These are phyloP conservation scores for Coccomyxa sp. DNA, from an alignment of 139 green algal species.

Conservation along the genomic window DNA sequence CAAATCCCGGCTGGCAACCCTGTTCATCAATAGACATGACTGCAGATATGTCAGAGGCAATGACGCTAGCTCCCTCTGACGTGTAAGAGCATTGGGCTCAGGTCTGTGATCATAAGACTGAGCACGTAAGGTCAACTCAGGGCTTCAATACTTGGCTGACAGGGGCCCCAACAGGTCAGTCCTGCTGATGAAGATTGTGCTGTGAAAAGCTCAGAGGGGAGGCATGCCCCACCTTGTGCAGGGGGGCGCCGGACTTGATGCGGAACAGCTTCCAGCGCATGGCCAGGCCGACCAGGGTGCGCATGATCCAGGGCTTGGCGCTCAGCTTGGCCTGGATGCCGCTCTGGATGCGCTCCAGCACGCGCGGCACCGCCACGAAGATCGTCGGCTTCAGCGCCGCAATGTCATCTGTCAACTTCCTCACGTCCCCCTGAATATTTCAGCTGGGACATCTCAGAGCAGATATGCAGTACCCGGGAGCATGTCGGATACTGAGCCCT, in stretches of 20 bases:
- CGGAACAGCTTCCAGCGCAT: conserved; percentile 67
- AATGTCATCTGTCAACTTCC: conserved; percentile 70
- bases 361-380: conserved; percentile 67
- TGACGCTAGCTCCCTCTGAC: no score
- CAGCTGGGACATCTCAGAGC: not conserved
- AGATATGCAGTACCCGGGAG: not conserved
- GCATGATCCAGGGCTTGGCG: conserved; percentile 36
- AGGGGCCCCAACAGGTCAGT: no score
- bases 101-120: no score
- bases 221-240: not conserved
- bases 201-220: no score
- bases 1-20: no score
- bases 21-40: no score
- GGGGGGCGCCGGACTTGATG: conserved; percentile 52
- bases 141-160: no score
- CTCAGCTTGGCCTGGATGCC: conserved; percentile 37
- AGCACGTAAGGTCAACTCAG: no score
- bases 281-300: conserved; percentile 69
- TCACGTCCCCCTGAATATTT: conserved; percentile 65
- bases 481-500: no score
- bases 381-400: conserved; percentile 63
- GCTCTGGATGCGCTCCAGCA: conserved; percentile 70
- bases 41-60: no score
- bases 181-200: no score
- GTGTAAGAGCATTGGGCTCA: no score